Conservation (phyloP, 176 grass and related monocot genomes). For the Juncus inflexus region DNA sequence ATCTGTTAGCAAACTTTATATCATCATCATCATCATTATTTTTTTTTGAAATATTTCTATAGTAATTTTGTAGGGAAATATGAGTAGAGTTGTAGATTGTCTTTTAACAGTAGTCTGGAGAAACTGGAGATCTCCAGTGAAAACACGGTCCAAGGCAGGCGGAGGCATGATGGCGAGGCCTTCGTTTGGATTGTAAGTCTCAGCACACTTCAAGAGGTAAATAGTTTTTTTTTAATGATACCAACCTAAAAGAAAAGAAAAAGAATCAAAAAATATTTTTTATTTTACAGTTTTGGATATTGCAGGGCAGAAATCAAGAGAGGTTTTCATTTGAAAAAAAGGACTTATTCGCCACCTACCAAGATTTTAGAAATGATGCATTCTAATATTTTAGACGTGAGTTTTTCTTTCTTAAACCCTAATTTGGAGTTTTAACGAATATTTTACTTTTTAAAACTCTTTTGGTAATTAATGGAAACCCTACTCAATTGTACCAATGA, state of each 20-base stretch:
- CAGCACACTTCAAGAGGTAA: slow-evolving; percentile 36
- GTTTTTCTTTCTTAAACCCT: slow-evolving; percentile 22
- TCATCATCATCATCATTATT: slow-evolving; percentile 18
- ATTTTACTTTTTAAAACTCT: background rate
- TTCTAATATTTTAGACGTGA: slow-evolving; percentile 94
- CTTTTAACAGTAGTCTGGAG: slow-evolving; percentile 50
- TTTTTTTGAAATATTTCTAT: background rate
- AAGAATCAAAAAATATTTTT: background rate
- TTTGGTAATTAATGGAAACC: slow-evolving; percentile 16
- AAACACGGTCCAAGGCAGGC: slow-evolving; percentile 31
- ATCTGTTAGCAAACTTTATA: slow-evolving; percentile 16
- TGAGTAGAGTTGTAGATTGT: slow-evolving; percentile 69
- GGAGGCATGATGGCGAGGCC: slow-evolving; percentile 47
- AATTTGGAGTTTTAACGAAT: slow-evolving; percentile 8
- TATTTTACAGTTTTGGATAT: slow-evolving; percentile 15
- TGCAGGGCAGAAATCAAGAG: slow-evolving; percentile 62
- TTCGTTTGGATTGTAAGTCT: slow-evolving; percentile 37
- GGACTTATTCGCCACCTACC: slow-evolving; percentile 57
- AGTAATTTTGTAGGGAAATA: slow-evolving; percentile 54
- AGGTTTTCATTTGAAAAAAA: slow-evolving; percentile 68
- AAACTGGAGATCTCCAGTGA: slow-evolving; percentile 30
- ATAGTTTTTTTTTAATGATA: slow-evolving; percentile 29
- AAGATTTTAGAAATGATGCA: slow-evolving; percentile 92
- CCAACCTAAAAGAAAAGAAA: background rate
- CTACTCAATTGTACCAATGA: slow-evolving; percentile 86